Conservation (phyloP, 495 filamentous ascomycete genomes). For the Xylaria venustula region DNA sequence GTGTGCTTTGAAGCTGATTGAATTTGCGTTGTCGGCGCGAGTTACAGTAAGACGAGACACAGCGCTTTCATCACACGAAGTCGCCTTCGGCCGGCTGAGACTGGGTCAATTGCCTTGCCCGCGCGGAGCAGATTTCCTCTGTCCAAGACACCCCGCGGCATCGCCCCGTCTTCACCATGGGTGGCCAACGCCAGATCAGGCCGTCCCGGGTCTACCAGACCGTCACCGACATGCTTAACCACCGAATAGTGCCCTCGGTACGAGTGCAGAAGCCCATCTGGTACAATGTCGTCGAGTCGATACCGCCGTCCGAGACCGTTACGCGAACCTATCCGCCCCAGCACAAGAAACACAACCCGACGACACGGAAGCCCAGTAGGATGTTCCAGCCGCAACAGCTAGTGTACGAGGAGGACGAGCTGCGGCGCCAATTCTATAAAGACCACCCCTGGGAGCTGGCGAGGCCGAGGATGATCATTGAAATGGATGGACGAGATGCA, state of each 20-base stretch:
- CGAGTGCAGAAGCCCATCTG: slow-evolving; percentile 61
- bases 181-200: slow-evolving; percentile 26
- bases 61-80: neutral
- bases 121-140: too few relatives aligned
- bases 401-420: slow-evolving; percentile 78
- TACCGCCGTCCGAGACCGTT: slow-evolving; percentile 78
- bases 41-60: too few relatives aligned
- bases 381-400: slow-evolving; percentile 78
- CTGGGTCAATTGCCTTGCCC: too few relatives aligned
- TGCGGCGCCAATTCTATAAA: slow-evolving; percentile 77
- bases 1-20: neutral
- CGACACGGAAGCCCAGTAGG: slow-evolving; percentile 60
- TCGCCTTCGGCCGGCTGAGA: neutral
- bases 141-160: neutral
- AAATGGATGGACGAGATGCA: slow-evolving; percentile 80
- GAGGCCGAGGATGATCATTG: slow-evolving; percentile 77
- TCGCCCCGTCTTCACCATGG: slow-evolving; percentile 19
- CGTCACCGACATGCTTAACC: slow-evolving; percentile 21
- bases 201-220: slow-evolving; percentile 28
- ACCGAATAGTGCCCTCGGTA: slow-evolving; percentile 24
- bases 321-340: slow-evolving; percentile 66
- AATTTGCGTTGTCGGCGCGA: neutral
- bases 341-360: slow-evolving; percentile 50
- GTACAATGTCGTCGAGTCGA: slow-evolving; percentile 68
- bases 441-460: slow-evolving; percentile 99